A percentile compares a stretch with the other conserved stretches of the same genome.
phyloP scores from a whole-genome alignment of 495 filamentous ascomycete genomes.

The Hypoxylon subgilvum region DNA sequence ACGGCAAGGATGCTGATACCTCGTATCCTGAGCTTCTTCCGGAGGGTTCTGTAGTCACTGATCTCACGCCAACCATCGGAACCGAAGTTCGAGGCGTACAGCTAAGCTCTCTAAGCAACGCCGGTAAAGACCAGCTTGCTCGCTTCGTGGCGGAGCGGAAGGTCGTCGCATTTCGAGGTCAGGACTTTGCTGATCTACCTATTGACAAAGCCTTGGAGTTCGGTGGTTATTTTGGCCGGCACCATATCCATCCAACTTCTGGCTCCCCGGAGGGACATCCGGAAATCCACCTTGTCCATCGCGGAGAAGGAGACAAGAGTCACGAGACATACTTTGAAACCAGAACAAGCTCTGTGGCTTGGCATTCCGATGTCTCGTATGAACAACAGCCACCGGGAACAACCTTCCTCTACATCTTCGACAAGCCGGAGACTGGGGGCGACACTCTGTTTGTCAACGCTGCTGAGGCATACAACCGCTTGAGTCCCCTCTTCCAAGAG shows the following conservation, averaged over 20 bases:
- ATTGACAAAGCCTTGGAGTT: conserved; percentile 74
- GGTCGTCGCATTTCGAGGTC: conserved; percentile 79
- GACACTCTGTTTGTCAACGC: conserved; percentile 79
- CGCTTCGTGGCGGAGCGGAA: conserved; percentile 78
- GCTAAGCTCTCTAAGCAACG: conserved; percentile 67
- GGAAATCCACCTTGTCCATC: conserved; percentile 80
- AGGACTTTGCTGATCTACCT: conserved; percentile 77
- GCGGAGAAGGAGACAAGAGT: conserved; percentile 67
- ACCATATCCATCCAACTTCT: conserved; percentile 82
- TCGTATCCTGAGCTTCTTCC: conserved; percentile 70
- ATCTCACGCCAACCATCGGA: conserved; percentile 77
- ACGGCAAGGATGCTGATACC: conserved; percentile 73
- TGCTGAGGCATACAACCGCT: conserved; percentile 76
- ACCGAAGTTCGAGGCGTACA: conserved; percentile 79
- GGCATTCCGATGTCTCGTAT: conserved; percentile 85
- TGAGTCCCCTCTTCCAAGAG: conserved; percentile 72
- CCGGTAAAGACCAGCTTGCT: conserved; percentile 81
- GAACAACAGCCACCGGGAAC: conserved; percentile 86
- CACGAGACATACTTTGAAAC: conserved; percentile 65
- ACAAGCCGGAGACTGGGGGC: conserved; percentile 75
- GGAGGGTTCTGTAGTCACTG: conserved; percentile 52
- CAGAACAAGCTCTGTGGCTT: conserved; percentile 71
- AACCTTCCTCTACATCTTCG: conserved; percentile 80
- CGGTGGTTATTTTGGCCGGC: conserved; percentile 78
- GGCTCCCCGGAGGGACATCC: conserved; percentile 74